These are phyloP conservation scores for Didymella keratinophila DNA, from an alignment of 2,329 filamentous ascomycete species.

Conservation along the genomic window DNA sequence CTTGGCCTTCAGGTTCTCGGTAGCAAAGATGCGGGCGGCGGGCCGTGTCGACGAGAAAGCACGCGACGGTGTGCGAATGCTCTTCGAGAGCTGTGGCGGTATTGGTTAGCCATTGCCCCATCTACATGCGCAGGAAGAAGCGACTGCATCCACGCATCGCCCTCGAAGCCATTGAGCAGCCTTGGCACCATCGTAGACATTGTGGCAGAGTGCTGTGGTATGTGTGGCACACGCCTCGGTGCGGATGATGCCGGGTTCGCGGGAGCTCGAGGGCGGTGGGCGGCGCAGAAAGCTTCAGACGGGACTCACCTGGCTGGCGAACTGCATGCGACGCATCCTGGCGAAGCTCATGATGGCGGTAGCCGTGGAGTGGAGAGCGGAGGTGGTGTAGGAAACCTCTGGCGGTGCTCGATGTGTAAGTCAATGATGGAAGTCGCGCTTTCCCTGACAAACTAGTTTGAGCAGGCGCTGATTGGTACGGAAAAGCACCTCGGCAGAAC, in stretches of 20 bases:
- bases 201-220: constrained; percentile 28
- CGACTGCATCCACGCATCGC: not conserved
- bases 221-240: constrained; percentile 38
- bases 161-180: constrained; percentile 9
- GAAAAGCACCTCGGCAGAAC: constrained; percentile 24
- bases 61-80: constrained; percentile 71
- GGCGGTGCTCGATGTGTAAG: constrained; percentile 35
- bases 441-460: constrained; percentile 31
- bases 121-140: constrained; percentile 1
- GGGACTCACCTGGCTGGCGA: constrained; percentile 50
- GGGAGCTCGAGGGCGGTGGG: constrained; percentile 22
- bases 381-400: constrained; percentile 29
- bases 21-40: constrained; percentile 84
- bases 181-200: constrained; percentile 6
- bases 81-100: constrained; percentile 66
- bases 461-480: constrained; percentile 36
- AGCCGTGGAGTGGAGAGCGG: constrained; percentile 40
- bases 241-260: constrained; percentile 34
- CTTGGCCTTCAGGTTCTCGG: constrained; percentile 86
- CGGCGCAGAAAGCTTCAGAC: constrained; percentile 22
- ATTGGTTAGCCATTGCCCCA: constrained; percentile 42
- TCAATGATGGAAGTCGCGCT: constrained; percentile 32
- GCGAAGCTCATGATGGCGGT: constrained; percentile 50
- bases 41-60: constrained; percentile 88
- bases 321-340: constrained; percentile 50